Evolutionary conservation across 2,329 filamentous ascomycete genomes (phyloP), one percentile per base, ranked within the genome.

Genomic region (Pseudopyricularia cyperi): DNA sequence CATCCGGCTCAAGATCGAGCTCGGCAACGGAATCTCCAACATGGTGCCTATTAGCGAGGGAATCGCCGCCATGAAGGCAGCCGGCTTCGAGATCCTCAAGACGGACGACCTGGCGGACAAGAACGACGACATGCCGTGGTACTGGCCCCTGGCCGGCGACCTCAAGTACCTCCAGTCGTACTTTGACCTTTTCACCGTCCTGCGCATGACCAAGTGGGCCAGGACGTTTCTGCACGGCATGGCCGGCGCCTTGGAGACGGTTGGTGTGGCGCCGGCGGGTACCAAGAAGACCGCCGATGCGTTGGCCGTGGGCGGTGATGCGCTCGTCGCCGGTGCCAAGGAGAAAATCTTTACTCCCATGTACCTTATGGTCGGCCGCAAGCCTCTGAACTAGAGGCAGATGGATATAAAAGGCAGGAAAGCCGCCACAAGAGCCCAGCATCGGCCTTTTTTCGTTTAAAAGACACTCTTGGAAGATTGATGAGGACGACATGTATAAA

Each of bases 341-440:
- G 77, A 90, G 72, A 87, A 95, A 68, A 78, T 97, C n/a, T 97
- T 97, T 71, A 97, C 91, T 1, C 91, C 91, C 53, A 97, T 97
- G 91, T 96, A 95, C 72, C 74, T 97, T 64, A 96, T 96, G 88
- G 80, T 96, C 54, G 91, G 82, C 55, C 82, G 87, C 70, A 96
- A 96, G 77, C 89, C 91, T 4, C 60, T 61, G 50, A 64, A 70
- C 58, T 70, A 63, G 22, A 22, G 28, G 28, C 9, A 30, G 28
- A 30, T 9, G 9, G 28, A 30, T 30, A 30, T n/a, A n/a, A n/a
- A n/a, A n/a, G n/a, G n/a, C 28, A 30, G 28, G 5, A 30, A 4
- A 30, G 28, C 28, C 28, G 28, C 9, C 9, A 30, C 28, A 9
- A 9, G 39, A 44, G 22, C 39, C 39, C 19, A 44, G 17, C 12